These are phyloP conservation scores for Puya raimondii DNA, from an alignment of 176 grass and related monocot genomes.

Conservation along the genomic window DNA sequence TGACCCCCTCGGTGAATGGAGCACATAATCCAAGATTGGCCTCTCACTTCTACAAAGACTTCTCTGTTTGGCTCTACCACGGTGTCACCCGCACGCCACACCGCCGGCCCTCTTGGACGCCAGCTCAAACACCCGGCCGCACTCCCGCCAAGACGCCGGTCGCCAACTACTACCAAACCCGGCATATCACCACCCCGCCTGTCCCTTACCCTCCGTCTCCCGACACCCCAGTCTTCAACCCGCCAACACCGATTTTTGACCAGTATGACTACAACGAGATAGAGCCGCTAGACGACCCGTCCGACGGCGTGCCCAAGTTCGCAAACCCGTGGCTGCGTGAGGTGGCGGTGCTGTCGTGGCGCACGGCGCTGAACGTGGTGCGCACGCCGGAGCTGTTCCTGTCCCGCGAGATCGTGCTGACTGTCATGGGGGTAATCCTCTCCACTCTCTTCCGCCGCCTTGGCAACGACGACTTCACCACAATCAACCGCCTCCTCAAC, in stretches of 20 bases:
- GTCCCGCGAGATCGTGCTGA: conserved; percentile 45
- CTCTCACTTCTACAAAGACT: conserved; percentile 72
- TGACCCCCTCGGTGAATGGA: conserved; percentile 23
- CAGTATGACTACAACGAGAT: conserved; percentile 25
- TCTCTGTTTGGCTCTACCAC: conserved; percentile 60
- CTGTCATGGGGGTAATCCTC: conserved; percentile 54
- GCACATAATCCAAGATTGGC: conserved; percentile 46
- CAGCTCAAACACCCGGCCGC: conserved; percentile 35
- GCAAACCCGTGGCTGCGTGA: conserved; percentile 58
- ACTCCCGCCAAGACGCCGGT: conserved; percentile 27
- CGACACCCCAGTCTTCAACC: conserved; percentile 26
- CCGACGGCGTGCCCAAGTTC: conserved; percentile 35
- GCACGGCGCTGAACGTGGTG: conserved; percentile 50
- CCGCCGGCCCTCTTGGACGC: conserved; percentile 41
- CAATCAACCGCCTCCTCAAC: conserved; percentile 54
- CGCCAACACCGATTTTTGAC: conserved; percentile 26
- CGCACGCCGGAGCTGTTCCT: conserved; percentile 64
- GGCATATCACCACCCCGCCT: conserved; percentile 18
- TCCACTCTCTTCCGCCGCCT: conserved; percentile 59
- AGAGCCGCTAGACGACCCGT: conserved; percentile 32
- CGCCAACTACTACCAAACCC: conserved; percentile 27
- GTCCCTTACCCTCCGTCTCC: conserved; percentile 26
- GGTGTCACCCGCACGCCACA: conserved; percentile 47
- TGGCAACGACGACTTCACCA: conserved; percentile 14
- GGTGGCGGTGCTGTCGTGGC: conserved; percentile 49